These are phyloP conservation scores for Plasmodium relictum DNA, from an alignment of 169 alveolate species.

Conservation along the genomic window DNA sequence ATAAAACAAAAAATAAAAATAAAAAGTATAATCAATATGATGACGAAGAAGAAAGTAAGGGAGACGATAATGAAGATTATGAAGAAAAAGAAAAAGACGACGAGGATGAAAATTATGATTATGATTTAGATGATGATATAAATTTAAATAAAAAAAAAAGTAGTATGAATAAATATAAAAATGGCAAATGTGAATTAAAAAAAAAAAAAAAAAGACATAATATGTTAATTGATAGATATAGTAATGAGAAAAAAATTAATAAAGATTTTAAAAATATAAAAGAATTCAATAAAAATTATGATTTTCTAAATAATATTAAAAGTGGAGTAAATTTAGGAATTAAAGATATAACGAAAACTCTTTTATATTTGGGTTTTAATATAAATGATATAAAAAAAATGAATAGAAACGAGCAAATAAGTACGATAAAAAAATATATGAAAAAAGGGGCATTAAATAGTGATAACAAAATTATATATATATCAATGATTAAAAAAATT, in stretches of 20 bases:
- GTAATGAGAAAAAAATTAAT: neutral
- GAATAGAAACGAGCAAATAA: constrained; percentile 51
- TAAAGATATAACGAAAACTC: constrained; percentile 22
- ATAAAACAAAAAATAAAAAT: neutral
- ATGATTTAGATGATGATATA: too few species aligned
- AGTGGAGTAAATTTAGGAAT: constrained; percentile 7
- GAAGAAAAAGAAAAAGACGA: constrained; percentile 12
- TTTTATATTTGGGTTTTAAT: constrained; percentile 14
- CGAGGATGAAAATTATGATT: constrained; percentile 9
- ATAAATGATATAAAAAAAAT: constrained; percentile 22
- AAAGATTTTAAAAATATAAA: neutral
- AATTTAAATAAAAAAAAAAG: too few species aligned
- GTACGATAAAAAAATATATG: constrained; percentile 10
- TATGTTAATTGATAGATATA: neutral
- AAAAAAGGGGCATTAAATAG: constrained; percentile 8
- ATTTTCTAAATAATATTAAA: neutral
- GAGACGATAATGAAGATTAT: neutral
- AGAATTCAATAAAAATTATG: neutral
- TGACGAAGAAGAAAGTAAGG: neutral
- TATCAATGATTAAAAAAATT: constrained; percentile 50
- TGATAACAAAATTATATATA: constrained; percentile 34
- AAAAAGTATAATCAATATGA: neutral
- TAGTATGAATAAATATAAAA: too few species aligned
- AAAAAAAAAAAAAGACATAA: too few species aligned
- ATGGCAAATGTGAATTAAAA: too few species aligned